Evolutionary conservation across 768 basidiomycete species (phyloP).

Genomic region (Boletus coccyginus): DNA sequence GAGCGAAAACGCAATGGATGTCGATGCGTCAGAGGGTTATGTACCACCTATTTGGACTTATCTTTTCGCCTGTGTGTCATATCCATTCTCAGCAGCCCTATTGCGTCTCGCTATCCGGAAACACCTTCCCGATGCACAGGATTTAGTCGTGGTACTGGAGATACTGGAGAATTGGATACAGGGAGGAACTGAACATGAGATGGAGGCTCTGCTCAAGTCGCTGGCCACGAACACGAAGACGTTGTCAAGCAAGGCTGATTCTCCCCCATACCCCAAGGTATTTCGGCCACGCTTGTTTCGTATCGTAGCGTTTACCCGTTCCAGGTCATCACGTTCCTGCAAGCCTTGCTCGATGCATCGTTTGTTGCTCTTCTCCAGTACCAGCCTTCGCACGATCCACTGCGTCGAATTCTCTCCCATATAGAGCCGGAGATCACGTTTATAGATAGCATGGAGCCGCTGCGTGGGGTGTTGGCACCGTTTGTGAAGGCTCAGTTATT

Average conservation of each 20-base stretch:
- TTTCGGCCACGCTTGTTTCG: slow-evolving; percentile 34
- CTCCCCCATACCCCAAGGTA: slow-evolving; percentile 36
- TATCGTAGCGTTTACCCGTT: slow-evolving; percentile 34
- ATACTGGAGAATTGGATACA: slow-evolving; percentile 40
- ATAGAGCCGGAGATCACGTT: slow-evolving; percentile 55
- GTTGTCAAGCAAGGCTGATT: slow-evolving; percentile 17
- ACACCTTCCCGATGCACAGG: slow-evolving; percentile 38
- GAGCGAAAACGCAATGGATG: slow-evolving; percentile 32
- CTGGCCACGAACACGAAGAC: slow-evolving; percentile 7
- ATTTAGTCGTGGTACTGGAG: slow-evolving; percentile 37
- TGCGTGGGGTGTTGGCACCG: slow-evolving; percentile 61
- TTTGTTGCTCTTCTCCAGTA: slow-evolving; percentile 68
- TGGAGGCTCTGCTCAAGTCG: slow-evolving; percentile 23
- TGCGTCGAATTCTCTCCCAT: slow-evolving; percentile 47
- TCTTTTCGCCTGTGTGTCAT: slow-evolving; percentile 39
- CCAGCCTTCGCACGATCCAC: slow-evolving; percentile 51
- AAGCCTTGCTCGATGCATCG: slow-evolving; percentile 67
- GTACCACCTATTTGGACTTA: slow-evolving; percentile 36
- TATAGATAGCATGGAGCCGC: slow-evolving; percentile 47
- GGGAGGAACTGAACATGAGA: slow-evolving; percentile 25
- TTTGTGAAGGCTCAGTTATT: slow-evolving; percentile 57
- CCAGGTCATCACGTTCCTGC: slow-evolving; percentile 60
- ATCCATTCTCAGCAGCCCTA: slow-evolving; percentile 37
- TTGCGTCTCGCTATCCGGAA: slow-evolving; percentile 45
- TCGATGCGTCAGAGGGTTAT: slow-evolving; percentile 31